A percentile compares a stretch with the other conserved stretches of the same genome.
These are phyloP conservation scores for Oxytropis ochrocephala DNA, from an alignment of 306 rosid genomes.

Conservation along the genomic window DNA sequence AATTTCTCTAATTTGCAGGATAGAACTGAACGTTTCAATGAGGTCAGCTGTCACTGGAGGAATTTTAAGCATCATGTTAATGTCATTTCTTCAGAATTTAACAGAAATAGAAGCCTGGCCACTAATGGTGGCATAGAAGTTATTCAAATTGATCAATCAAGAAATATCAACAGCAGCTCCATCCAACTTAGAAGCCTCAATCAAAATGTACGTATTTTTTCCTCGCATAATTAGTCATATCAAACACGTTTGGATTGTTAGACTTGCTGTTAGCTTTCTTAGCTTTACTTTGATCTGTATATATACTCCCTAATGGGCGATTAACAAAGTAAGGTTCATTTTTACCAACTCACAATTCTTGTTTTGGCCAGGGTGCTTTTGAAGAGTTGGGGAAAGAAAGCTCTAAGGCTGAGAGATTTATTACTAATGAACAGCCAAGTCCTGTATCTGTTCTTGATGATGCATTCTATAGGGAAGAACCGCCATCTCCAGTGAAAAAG, in stretches of 20 bases:
- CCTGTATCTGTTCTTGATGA: conserved; percentile 93
- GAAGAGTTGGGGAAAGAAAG: conserved; percentile 27
- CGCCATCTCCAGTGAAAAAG: conserved; percentile 88
- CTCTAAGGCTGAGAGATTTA: conserved; percentile 32
- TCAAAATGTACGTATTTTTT: conserved; percentile 38
- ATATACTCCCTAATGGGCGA: too few species aligned
- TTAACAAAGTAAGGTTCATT: too few species aligned
- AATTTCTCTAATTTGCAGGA: conserved; percentile 38
- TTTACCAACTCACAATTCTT: too few species aligned
- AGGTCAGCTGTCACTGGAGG: conserved; percentile 28
- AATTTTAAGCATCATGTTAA: conserved; percentile 33
- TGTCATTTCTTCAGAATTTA: conserved; percentile 44
- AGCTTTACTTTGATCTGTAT: too few species aligned
- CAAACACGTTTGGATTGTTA: too few species aligned
- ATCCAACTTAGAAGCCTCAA: conserved; percentile 26
- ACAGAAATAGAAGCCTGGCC: conserved; percentile 31
- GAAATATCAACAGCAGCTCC: conserved; percentile 15
- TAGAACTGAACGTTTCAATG: conserved; percentile 27
- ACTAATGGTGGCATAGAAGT: conserved; percentile 29
- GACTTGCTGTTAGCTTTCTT: too few species aligned
- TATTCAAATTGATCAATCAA: conserved; percentile 33
- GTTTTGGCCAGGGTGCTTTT: conserved; percentile 38
- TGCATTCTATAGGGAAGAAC: conserved; percentile 75
- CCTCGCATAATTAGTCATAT: not conserved
- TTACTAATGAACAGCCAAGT: conserved; percentile 70